A percentile compares a stretch with the other conserved stretches of the same genome.
These are phyloP conservation scores for Biscogniauxia marginata DNA, from an alignment of 2,329 filamentous ascomycete genomes.

Conservation along the genomic window DNA sequence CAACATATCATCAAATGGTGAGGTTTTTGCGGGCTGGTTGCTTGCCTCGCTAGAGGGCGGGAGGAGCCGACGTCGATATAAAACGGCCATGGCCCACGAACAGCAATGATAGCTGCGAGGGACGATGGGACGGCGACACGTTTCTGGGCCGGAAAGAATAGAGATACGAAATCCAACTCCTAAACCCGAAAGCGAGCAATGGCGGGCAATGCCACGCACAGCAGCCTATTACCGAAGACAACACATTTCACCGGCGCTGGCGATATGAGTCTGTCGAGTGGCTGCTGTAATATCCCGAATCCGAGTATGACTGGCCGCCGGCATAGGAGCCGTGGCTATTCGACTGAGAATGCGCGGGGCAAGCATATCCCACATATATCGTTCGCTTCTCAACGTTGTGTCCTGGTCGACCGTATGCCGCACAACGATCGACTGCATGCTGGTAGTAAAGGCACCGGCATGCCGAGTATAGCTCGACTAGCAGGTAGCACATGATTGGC, in stretches of 20 bases:
- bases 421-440: conserved; percentile 82
- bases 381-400: conserved; percentile 72
- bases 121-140: conserved; percentile 36
- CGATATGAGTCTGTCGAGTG: conserved; percentile 42
- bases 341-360: conserved; percentile 51
- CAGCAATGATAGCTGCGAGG: conserved; percentile 50
- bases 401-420: conserved; percentile 69
- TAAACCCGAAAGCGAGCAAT: conserved; percentile 43
- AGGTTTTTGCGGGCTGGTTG: conserved; percentile 9
- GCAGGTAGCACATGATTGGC: conserved; percentile 76
- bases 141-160: conserved; percentile 43
- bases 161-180: conserved; percentile 48
- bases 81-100: conserved; percentile 45
- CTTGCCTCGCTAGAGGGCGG: conserved; percentile 20
- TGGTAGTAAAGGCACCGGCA: conserved; percentile 87
- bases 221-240: conserved; percentile 51
- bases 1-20: conserved; percentile 5
- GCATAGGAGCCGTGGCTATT: conserved; percentile 39
- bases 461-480: conserved; percentile 81
- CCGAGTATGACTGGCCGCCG: conserved; percentile 46
- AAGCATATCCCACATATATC: conserved; percentile 81
- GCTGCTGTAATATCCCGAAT: conserved; percentile 54
- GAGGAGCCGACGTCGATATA: conserved; percentile 39
- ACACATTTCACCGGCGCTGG: conserved; percentile 50
- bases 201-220: conserved; percentile 40